Conservation (phyloP, 163 green algal genomes). For the Prototheca wickerhamii region DNA sequence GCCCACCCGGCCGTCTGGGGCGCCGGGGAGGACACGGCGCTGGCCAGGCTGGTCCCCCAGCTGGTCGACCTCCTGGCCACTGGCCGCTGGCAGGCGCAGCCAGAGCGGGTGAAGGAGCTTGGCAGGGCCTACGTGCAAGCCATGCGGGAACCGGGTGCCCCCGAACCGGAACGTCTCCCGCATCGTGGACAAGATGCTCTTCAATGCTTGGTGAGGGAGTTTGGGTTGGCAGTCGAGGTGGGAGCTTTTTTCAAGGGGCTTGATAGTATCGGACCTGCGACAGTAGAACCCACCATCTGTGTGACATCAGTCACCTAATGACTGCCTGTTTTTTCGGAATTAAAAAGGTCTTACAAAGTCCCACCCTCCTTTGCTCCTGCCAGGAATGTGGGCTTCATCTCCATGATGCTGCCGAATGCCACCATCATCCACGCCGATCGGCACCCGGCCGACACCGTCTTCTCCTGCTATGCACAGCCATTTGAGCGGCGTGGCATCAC, state of each 20-base stretch:
- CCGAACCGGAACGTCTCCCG: conserved; percentile 2
- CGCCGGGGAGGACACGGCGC: conserved; percentile 61
- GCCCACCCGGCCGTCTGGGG: conserved; percentile 40
- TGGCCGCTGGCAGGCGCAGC: background rate
- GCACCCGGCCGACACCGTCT: conserved; percentile 56
- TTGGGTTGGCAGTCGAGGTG: too few species aligned
- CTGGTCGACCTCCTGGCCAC: conserved; percentile 20
- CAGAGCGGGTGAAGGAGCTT: conserved; percentile 4
- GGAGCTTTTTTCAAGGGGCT: too few species aligned
- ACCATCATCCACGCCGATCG: conserved; percentile 56
- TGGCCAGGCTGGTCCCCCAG: conserved; percentile 49
- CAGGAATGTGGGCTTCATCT: conserved; percentile 52
- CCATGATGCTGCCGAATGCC: conserved; percentile 54
- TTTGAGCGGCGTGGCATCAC: conserved; percentile 56
- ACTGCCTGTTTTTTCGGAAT: too few species aligned
- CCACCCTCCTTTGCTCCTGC: too few species aligned
- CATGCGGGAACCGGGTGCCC: conserved; percentile 37
- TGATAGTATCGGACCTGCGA: too few species aligned
- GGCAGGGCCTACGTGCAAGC: conserved; percentile 32
- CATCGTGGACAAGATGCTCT: conserved; percentile 82
- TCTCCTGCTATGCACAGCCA: conserved; percentile 63
- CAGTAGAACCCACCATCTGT: too few species aligned
- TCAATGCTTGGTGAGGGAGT: conserved; percentile 59
- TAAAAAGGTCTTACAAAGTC: too few species aligned
- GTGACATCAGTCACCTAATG: too few species aligned